phyloP scores from a whole-genome alignment of 129 eudicot species.

The Glebionis coronaria region DNA sequence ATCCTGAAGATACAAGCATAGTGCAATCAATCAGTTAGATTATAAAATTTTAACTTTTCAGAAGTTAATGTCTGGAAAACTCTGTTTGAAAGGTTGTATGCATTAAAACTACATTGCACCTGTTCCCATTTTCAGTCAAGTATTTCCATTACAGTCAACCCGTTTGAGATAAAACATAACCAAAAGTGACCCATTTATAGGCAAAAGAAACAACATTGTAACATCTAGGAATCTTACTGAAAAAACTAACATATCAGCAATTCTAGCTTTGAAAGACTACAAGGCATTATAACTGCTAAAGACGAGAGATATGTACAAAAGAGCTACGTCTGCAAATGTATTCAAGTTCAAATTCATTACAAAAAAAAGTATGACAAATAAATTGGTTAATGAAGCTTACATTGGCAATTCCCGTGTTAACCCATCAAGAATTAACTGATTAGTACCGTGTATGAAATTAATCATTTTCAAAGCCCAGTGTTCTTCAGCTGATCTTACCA shows the following conservation, averaged over 20 bases:
- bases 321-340: not conserved
- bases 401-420: slow-evolving; percentile 85
- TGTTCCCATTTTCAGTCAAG: too few species aligned
- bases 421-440: slow-evolving; percentile 67
- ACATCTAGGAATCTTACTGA: not conserved
- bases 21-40: not conserved
- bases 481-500: slow-evolving; percentile 59
- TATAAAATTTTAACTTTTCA: not conserved
- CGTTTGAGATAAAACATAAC: too few species aligned
- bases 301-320: not conserved
- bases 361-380: not conserved
- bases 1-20: slow-evolving; percentile 48
- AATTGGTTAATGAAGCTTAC: slow-evolving; percentile 46
- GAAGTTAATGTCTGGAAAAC: not conserved
- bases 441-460: slow-evolving; percentile 66
- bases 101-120: too few species aligned
- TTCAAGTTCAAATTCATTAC: too few species aligned
- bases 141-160: too few species aligned
- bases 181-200: too few species aligned
- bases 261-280: not conserved
- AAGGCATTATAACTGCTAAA: not conserved
- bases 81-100: not conserved
- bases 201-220: not conserved
- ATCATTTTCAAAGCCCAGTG: slow-evolving; percentile 77
- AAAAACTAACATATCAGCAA: too few species aligned